These are phyloP conservation scores for Fusarium luffae DNA, from an alignment of 2,329 filamentous ascomycete species.

Conservation along the genomic window DNA sequence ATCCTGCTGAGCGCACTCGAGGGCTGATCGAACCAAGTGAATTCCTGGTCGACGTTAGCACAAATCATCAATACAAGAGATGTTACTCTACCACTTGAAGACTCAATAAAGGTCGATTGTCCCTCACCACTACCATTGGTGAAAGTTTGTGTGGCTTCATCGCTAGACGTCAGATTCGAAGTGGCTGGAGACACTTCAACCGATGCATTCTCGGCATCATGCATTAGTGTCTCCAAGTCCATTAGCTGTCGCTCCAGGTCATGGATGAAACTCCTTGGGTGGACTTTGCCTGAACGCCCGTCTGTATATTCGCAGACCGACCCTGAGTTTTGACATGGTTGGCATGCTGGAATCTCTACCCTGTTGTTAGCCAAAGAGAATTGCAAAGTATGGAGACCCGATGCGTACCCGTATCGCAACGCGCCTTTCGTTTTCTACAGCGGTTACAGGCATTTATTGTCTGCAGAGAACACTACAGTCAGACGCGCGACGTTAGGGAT, in stretches of 20 bases:
- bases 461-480: neutral
- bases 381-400: accelerated
- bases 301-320: constrained; percentile 16
- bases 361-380: neutral
- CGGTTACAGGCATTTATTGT: constrained; percentile 22
- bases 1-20: constrained; percentile 15
- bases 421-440: constrained; percentile 21
- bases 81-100: neutral
- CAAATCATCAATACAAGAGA: no score
- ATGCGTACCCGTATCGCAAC: constrained; percentile 6
- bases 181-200: neutral
- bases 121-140: neutral
- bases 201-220: neutral
- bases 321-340: constrained; percentile 10
- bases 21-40: constrained; percentile 16
- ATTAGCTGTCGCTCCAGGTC: constrained; percentile 6
- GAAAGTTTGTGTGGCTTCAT: neutral
- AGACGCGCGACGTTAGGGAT: neutral
- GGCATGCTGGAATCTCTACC: constrained; percentile 8
- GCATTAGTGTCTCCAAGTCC: neutral
- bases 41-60: neutral
- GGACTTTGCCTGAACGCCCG: constrained; percentile 1
- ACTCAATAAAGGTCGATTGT: neutral
- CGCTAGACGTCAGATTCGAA: neutral
- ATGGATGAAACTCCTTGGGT: constrained; percentile 8